Evolutionary conservation across 2,329 filamentous ascomycete genomes (phyloP).

Genomic region (Alternaria brassicae): DNA sequence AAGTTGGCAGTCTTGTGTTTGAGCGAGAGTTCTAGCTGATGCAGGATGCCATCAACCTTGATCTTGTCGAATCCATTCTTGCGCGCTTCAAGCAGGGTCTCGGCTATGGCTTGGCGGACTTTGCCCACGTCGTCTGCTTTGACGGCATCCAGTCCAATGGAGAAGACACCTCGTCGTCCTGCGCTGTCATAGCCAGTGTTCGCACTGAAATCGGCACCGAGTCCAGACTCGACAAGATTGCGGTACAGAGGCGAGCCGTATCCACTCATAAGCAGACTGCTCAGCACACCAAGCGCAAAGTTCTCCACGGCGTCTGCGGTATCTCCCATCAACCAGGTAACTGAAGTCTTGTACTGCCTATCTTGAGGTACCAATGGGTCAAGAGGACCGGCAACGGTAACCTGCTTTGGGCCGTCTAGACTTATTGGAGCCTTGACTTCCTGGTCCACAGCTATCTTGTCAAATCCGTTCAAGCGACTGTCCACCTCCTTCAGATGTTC

Average conservation of each 20-base stretch:
- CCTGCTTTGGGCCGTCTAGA: constrained; percentile 70
- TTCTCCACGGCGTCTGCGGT: constrained; percentile 83
- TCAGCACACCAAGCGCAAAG: constrained; percentile 83
- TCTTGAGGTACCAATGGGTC: constrained; percentile 86
- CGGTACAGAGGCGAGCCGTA: constrained; percentile 94
- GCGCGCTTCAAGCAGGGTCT: constrained; percentile 73
- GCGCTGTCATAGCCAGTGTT: constrained; percentile 91
- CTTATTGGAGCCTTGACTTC: constrained; percentile 79
- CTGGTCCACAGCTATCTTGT: constrained; percentile 71
- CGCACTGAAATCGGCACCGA: constrained; percentile 92
- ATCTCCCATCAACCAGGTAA: constrained; percentile 90
- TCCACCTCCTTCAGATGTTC: constrained; percentile 84
- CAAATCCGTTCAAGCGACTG: constrained; percentile 75
- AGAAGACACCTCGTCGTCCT: constrained; percentile 80
- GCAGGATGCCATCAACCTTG: constrained; percentile 92
- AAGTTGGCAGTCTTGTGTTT: constrained; percentile 98
- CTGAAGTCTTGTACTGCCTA: constrained; percentile 90
- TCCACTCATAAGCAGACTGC: constrained; percentile 85
- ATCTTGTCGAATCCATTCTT: constrained; percentile 82
- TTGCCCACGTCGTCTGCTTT: constrained; percentile 78
- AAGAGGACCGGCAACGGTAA: constrained; percentile 79
- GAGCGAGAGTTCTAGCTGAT: constrained; percentile 89
- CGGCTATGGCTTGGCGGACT: constrained; percentile 75
- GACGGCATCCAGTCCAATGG: constrained; percentile 89
- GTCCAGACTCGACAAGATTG: constrained; percentile 83